Conservation (phyloP, 495 filamentous ascomycete genomes). For the Amniculicola lignicola region DNA sequence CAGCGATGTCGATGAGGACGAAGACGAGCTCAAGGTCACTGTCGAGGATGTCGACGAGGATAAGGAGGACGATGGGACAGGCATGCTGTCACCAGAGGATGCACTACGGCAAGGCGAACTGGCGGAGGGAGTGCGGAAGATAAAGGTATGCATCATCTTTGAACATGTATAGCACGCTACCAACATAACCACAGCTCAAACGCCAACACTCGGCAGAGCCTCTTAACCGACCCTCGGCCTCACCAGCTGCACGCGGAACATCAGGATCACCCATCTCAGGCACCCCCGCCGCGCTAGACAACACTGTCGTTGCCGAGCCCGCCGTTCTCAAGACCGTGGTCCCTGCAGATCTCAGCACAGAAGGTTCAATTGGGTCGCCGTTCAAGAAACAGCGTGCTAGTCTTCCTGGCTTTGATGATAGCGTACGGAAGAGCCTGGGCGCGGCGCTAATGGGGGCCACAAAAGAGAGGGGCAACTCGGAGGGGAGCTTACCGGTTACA, state of each 20-base stretch:
- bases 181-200: slow-evolving; percentile 67
- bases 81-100: slow-evolving; percentile 69
- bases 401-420: slow-evolving; percentile 58
- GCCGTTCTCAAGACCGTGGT: slow-evolving; percentile 5
- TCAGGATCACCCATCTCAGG: slow-evolving; percentile 43
- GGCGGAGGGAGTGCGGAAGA: slow-evolving; percentile 84
- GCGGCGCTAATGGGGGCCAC: slow-evolving; percentile 6
- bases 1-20: slow-evolving; percentile 64
- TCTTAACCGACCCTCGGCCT: slow-evolving; percentile 49
- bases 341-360: slow-evolving; percentile 45
- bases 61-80: slow-evolving; percentile 60
- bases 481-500: too few species aligned
- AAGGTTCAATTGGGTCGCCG: slow-evolving; percentile 67
- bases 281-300: slow-evolving; percentile 10
- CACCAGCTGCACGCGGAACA: slow-evolving; percentile 42
- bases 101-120: slow-evolving; percentile 78
- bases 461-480: slow-evolving; percentile 19
- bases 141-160: slow-evolving; percentile 64
- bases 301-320: not conserved
- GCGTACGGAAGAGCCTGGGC: slow-evolving; percentile 26
- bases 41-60: slow-evolving; percentile 65
- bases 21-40: slow-evolving; percentile 45
- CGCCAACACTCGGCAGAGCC: slow-evolving; percentile 87
- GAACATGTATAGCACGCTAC: slow-evolving; percentile 22
- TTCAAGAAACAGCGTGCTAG: slow-evolving; percentile 79